Evolutionary conservation across 768 basidiomycete species (phyloP).

Genomic region (Tylopilus subfusipes): DNA sequence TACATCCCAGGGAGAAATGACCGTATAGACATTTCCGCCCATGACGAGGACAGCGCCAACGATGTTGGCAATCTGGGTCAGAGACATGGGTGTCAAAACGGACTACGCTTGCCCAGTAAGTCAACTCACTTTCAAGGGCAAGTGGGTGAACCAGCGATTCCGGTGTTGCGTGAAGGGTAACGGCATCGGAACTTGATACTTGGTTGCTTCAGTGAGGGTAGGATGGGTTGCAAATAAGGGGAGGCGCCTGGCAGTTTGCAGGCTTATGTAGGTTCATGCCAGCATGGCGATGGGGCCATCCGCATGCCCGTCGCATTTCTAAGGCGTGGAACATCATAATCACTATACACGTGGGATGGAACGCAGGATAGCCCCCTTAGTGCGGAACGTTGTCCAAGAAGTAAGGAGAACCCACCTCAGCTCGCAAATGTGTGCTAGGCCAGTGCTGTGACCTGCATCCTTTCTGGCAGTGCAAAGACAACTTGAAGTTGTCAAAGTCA

Average conservation of each 20-base stretch:
- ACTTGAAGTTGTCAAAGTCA: neutral
- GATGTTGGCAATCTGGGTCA: slow-evolving; percentile 48
- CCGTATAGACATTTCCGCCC: slow-evolving; percentile 58
- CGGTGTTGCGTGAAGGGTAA: slow-evolving; percentile 19
- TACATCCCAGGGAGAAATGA: slow-evolving; percentile 49
- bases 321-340: slow-evolving; percentile 17
- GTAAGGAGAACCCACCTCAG: neutral
- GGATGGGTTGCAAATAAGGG: slow-evolving; percentile 11
- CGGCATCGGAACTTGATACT: slow-evolving; percentile 18
- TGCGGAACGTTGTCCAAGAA: slow-evolving; percentile 3
- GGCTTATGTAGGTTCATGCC: slow-evolving; percentile 25
- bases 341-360: slow-evolving; percentile 19
- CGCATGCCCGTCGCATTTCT: slow-evolving; percentile 29
- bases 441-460: slow-evolving; percentile 7
- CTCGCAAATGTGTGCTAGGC: neutral
- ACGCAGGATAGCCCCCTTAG: slow-evolving; percentile 5
- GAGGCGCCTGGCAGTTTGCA: slow-evolving; percentile 10
- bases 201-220: slow-evolving; percentile 3
- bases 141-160: slow-evolving; percentile 44
- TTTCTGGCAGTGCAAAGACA: slow-evolving; percentile 5
- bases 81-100: slow-evolving; percentile 4
- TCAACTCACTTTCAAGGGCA: slow-evolving; percentile 51
- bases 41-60: slow-evolving; percentile 53
- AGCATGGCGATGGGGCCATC: slow-evolving; percentile 8
- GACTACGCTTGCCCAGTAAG: neutral